phyloP scores from a whole-genome alignment of 2,329 filamentous ascomycete genomes.

The Xylariaceae sp. region DNA sequence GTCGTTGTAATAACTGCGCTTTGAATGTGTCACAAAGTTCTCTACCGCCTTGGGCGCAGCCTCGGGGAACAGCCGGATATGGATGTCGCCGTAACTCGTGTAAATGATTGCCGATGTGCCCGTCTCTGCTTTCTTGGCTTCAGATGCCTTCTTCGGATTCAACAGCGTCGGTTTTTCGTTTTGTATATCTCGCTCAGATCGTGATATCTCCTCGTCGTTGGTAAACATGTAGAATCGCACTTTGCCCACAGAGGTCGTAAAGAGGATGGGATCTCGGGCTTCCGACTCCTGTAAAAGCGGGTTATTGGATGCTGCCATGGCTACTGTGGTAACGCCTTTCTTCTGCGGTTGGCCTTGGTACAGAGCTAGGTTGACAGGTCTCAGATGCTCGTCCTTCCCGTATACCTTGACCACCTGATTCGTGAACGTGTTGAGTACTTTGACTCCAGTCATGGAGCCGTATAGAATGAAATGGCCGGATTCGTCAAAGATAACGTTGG shows the following conservation, averaged over 20 bases:
- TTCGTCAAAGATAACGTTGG: conserved; percentile 92
- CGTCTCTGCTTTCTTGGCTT: conserved; percentile 63
- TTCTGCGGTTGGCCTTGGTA: conserved; percentile 96
- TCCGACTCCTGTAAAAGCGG: conserved; percentile 91
- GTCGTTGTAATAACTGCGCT: conserved; percentile 92
- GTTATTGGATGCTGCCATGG: conserved; percentile 94
- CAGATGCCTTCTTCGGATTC: conserved; percentile 51
- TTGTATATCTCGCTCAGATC: conserved; percentile 82
- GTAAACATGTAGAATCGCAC: conserved; percentile 98
- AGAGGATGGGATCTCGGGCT: conserved; percentile 81
- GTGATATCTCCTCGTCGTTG: conserved; percentile 78
- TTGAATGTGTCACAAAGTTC: conserved; percentile 91
- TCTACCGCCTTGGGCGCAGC: conserved; percentile 92
- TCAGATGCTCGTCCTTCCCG: conserved; percentile 83
- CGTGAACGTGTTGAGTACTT: conserved; percentile 93
- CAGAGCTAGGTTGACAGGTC: conserved; percentile 75
- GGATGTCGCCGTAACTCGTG: conserved; percentile 90
- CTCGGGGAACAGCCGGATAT: conserved; percentile 87
- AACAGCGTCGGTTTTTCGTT: conserved; percentile 83
- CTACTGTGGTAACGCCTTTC: conserved; percentile 87
- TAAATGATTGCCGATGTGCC: conserved; percentile 82
- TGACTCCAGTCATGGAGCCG: conserved; percentile 85
- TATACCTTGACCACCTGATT: conserved; percentile 90
- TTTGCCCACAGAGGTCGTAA: conserved; percentile 80
- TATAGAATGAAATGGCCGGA: conserved; percentile 94